phyloP scores from a whole-genome alignment of 1,139 yeast species.

The Pneumocystis oryctolagi region DNA sequence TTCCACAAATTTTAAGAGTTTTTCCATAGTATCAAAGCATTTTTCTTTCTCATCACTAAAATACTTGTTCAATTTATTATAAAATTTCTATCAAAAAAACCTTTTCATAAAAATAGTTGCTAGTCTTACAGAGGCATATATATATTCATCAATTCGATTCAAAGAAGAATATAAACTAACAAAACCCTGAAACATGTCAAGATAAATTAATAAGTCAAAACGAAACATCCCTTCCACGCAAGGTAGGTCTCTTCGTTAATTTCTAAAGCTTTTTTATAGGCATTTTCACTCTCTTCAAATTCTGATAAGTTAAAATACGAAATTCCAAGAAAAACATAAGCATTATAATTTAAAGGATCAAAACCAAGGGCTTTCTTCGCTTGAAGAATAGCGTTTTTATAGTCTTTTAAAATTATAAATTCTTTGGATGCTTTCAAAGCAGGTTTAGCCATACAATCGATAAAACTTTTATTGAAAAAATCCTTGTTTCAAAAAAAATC shows the following conservation, averaged over 20 bases:
- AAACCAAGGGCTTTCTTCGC: conserved; percentile 34
- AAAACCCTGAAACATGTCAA: conserved; percentile 33
- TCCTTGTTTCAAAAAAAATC: too few species aligned
- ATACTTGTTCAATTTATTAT: not conserved
- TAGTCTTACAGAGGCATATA: conserved; percentile 24
- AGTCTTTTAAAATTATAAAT: conserved; percentile 11
- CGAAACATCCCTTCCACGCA: conserved; percentile 46
- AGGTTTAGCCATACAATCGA: conserved; percentile 4
- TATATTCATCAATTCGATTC: conserved; percentile 28
- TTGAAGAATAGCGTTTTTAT: conserved; percentile 38
- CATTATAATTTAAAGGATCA: conserved; percentile 50
- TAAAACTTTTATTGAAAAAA: too few species aligned
- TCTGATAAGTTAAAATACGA: conserved; percentile 35
- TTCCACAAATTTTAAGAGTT: conserved; percentile 16
- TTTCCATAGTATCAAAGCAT: conserved; percentile 11
- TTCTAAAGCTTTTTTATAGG: conserved; percentile 43
- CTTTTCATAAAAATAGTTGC: conserved; percentile 17
- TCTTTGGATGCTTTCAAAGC: conserved; percentile 9
- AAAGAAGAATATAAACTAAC: conserved; percentile 38
- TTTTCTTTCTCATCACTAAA: conserved; percentile 10
- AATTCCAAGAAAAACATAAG: conserved; percentile 42
- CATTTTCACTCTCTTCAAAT: conserved; percentile 31
- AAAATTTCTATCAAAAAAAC: not conserved
- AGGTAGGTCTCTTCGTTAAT: conserved; percentile 40
- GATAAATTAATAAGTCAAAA: not conserved